Conservation (phyloP, 2,329 filamentous ascomycete species). For the Mollisiaceae sp. region DNA sequence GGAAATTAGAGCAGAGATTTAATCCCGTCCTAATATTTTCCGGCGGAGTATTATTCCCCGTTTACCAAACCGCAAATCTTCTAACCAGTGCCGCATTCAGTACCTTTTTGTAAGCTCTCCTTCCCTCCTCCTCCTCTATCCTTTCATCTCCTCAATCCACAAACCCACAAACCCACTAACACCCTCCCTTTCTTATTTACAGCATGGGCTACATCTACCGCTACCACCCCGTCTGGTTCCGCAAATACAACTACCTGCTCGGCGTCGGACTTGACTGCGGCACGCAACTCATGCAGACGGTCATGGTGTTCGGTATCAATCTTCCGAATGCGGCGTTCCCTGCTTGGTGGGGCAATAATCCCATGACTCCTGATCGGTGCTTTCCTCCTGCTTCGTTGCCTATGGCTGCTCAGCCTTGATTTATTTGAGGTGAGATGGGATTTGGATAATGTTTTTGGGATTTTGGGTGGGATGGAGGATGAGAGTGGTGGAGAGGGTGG, state of each 20-base stretch:
- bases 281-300: slow-evolving; percentile 39
- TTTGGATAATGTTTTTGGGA: too few relatives aligned
- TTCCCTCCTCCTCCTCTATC: background rate
- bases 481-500: too few relatives aligned
- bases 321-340: slow-evolving; percentile 38
- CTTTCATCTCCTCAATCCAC: too few relatives aligned
- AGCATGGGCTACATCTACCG: slow-evolving; percentile 41
- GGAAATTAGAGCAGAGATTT: slow-evolving; percentile 39
- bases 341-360: slow-evolving; percentile 42
- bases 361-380: slow-evolving; percentile 35
- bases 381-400: slow-evolving; percentile 36
- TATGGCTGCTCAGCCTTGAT: slow-evolving; percentile 29
- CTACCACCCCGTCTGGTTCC: slow-evolving; percentile 46
- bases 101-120: slow-evolving; percentile 35
- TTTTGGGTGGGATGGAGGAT: too few relatives aligned
- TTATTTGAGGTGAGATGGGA: too few relatives aligned
- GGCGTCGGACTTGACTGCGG: slow-evolving; percentile 47
- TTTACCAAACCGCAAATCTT: slow-evolving; percentile 41
- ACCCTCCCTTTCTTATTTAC: background rate
- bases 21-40: slow-evolving; percentile 41
- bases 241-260: slow-evolving; percentile 51
- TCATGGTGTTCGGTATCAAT: slow-evolving; percentile 42
- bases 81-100: slow-evolving; percentile 38
- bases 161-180: too few relatives aligned
- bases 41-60: slow-evolving; percentile 37